Percentiles rank a stretch among this genome's conserved stretches.
Evolutionary conservation across 2,329 filamentous ascomycete genomes (phyloP).

Genomic region (Hypoxylon rubiginosum): DNA sequence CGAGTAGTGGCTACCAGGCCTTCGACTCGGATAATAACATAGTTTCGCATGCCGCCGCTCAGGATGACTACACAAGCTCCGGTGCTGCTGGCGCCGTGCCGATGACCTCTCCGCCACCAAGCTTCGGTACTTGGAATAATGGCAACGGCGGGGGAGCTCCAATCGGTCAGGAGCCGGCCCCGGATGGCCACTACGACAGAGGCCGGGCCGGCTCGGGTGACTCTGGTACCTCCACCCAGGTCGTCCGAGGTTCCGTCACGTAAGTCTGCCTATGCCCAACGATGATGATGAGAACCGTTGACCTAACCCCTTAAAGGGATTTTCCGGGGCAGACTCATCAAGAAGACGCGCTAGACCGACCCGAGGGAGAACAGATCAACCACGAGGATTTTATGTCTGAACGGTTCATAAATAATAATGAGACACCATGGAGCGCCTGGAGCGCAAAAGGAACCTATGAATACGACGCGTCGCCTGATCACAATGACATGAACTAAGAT

Average conservation of each 20-base stretch:
- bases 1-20: neutral
- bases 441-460: neutral
- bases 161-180: neutral
- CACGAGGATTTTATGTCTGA: neutral
- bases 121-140: neutral
- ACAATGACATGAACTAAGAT: neutral
- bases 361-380: neutral
- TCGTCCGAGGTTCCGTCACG: slow-evolving; percentile 17
- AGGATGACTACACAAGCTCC: neutral
- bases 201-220: neutral
- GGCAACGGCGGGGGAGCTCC: neutral
- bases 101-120: neutral
- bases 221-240: slow-evolving; percentile 5
- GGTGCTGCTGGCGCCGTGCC: neutral
- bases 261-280: slow-evolving; percentile 8
- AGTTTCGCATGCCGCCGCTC: neutral
- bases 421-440: slow-evolving; percentile 7
- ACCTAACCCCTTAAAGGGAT: slow-evolving; percentile 21
- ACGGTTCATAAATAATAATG: neutral
- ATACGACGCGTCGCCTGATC: neutral
- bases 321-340: neutral
- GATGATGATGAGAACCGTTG: neutral
- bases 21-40: neutral
- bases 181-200: neutral
- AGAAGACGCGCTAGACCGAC: neutral